Conservation (phyloP, 805 yeast genomes). For the Wickerhamomyces strasburgensis region DNA sequence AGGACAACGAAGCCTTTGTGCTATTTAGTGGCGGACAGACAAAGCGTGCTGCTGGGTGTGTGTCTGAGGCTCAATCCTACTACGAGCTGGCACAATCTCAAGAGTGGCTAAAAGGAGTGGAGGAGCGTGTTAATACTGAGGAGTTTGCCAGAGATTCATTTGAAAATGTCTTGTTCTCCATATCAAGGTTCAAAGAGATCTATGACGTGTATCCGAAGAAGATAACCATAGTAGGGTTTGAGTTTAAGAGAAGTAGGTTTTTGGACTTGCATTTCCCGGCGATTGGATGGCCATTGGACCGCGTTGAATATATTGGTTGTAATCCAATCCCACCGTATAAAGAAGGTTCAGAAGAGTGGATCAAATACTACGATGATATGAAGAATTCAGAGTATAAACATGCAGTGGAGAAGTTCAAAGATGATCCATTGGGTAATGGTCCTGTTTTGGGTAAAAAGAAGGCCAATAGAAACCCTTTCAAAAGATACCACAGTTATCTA, state of each 20-base stretch:
- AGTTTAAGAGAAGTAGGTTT: slow-evolving; percentile 64
- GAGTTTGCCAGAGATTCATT: slow-evolving; percentile 77
- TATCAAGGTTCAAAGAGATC: slow-evolving; percentile 47
- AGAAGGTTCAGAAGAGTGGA: slow-evolving; percentile 20
- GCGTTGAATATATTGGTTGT: slow-evolving; percentile 49
- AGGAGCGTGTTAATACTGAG: slow-evolving; percentile 41
- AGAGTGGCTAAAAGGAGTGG: not conserved
- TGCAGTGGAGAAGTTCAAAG: slow-evolving; percentile 49
- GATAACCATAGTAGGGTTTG: slow-evolving; percentile 66
- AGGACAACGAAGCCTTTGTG: slow-evolving; percentile 34
- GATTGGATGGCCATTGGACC: slow-evolving; percentile 34
- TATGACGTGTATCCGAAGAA: slow-evolving; percentile 42
- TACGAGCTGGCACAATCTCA: slow-evolving; percentile 35
- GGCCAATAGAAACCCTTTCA: slow-evolving; percentile 51
- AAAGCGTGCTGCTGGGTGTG: slow-evolving; percentile 45
- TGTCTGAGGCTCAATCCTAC: slow-evolving; percentile 61
- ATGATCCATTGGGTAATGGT: slow-evolving; percentile 55
- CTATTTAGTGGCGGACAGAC: slow-evolving; percentile 69
- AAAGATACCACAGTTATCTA: slow-evolving; percentile 35
- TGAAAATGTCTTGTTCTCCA: slow-evolving; percentile 65
- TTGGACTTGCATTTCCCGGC: slow-evolving; percentile 49
- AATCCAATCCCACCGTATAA: slow-evolving; percentile 45
- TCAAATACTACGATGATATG: slow-evolving; percentile 44
- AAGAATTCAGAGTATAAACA: slow-evolving; percentile 41
- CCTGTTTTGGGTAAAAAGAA: slow-evolving; percentile 44